A percentile compares a stretch with the other conserved stretches of the same genome.
phyloP scores from a whole-genome alignment of 1,284 basidiomycete species.

The Leccinum angustisporum region DNA sequence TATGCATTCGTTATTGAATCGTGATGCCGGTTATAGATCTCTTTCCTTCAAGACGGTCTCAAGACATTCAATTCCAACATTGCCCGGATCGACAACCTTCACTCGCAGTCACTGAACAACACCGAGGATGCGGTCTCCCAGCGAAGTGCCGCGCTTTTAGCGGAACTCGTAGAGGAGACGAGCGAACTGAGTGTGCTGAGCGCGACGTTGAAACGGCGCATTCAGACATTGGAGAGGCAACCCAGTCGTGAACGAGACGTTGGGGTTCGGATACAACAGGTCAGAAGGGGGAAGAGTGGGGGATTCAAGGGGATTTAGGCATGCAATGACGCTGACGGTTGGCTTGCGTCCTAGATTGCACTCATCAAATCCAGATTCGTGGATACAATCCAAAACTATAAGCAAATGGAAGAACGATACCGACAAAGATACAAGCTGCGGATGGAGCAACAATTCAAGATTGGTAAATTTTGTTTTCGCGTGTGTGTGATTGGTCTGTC shows the following conservation, averaged over 20 bases:
- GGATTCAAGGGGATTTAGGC: too few relatives aligned
- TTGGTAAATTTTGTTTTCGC: too few relatives aligned
- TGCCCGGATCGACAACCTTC: background rate
- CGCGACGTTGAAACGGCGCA: conserved; percentile 42
- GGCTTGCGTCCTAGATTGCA: too few relatives aligned
- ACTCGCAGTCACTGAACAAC: conserved; percentile 65
- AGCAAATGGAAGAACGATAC: too few relatives aligned
- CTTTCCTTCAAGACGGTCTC: background rate
- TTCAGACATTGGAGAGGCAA: conserved; percentile 77
- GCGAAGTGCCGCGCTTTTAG: background rate
- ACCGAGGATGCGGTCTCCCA: conserved; percentile 58
- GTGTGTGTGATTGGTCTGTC: too few relatives aligned
- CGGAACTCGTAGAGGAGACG: background rate
- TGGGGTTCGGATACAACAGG: conserved; percentile 83
- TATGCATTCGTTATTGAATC: background rate
- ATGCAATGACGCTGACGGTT: too few relatives aligned
- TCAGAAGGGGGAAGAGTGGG: conserved; percentile 27
- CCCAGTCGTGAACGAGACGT: conserved; percentile 74
- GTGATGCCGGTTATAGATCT: background rate
- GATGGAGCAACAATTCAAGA: too few relatives aligned
- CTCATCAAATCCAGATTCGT: too few relatives aligned
- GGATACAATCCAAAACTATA: too few relatives aligned
- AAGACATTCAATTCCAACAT: background rate
- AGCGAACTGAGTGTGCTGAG: background rate
- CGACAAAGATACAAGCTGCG: too few relatives aligned